These are phyloP conservation scores for Aureobasidium sp. DNA, from an alignment of 2,329 filamentous ascomycete species.

Conservation along the genomic window DNA sequence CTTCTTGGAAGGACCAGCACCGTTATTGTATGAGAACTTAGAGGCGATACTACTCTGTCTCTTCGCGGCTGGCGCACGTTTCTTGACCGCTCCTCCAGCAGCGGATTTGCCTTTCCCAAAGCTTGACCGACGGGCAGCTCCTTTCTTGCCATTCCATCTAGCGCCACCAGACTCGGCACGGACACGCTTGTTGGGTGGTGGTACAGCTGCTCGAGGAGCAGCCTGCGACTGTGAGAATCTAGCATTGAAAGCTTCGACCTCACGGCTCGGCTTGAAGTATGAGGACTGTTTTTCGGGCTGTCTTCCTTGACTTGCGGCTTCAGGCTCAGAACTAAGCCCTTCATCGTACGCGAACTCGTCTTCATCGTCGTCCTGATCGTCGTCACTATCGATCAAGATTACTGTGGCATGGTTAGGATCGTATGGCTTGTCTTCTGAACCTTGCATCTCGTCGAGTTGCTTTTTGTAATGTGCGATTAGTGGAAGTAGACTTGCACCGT, in stretches of 20 bases:
- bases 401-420: constrained; percentile 45
- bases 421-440: constrained; percentile 30
- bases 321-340: constrained; percentile 35
- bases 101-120: constrained; percentile 4
- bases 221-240: constrained; percentile 17
- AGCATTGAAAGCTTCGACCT: constrained; percentile 24
- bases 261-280: constrained; percentile 21
- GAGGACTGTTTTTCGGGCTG: background rate
- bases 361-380: constrained; percentile 32
- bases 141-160: constrained; percentile 9
- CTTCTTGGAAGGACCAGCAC: background rate
- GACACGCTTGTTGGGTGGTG: background rate
- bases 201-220: background rate
- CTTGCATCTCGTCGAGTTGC: constrained; percentile 32
- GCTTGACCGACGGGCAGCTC: constrained; percentile 7
- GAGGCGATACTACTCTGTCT: background rate
- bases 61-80: constrained; percentile 6
- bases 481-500: constrained; percentile 53
- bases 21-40: background rate
- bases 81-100: constrained; percentile 13
- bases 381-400: constrained; percentile 39
- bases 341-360: constrained; percentile 38
- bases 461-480: constrained; percentile 41
- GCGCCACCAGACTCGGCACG: background rate
- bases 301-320: constrained; percentile 28